phyloP scores from a whole-genome alignment of 2,329 filamentous ascomycete species.

The Botrytis fragariae region DNA sequence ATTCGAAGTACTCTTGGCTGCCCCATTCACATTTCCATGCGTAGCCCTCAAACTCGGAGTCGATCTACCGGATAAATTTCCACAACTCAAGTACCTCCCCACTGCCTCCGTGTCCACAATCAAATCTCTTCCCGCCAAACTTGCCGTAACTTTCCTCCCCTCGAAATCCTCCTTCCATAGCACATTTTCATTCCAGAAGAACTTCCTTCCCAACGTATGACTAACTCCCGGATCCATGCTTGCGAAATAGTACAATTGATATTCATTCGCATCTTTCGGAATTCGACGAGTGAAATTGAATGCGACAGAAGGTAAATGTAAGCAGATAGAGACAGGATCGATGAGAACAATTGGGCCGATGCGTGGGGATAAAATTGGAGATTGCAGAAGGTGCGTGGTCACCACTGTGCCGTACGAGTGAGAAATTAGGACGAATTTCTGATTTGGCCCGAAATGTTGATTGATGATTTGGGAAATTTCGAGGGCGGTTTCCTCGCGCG shows the following conservation, averaged over 20 bases:
- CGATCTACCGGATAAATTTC: conserved; percentile 16
- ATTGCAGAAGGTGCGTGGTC: conserved; percentile 53
- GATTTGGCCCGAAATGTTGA: conserved; percentile 45
- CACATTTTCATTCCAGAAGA: conserved; percentile 61
- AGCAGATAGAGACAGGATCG: conserved; percentile 58
- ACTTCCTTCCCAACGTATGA: conserved; percentile 55
- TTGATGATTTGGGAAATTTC: conserved; percentile 54
- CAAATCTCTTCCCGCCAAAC: conserved; percentile 50
- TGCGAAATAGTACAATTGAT: conserved; percentile 59
- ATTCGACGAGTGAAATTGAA: conserved; percentile 56
- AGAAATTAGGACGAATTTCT: conserved; percentile 52
- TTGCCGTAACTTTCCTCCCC: conserved; percentile 46
- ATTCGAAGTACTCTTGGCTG: not conserved
- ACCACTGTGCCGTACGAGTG: conserved; percentile 56
- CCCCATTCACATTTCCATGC: conserved; percentile 24
- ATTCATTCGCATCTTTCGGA: conserved; percentile 52
- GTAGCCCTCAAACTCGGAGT: conserved; percentile 28
- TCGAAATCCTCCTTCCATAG: conserved; percentile 57
- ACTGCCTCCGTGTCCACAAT: conserved; percentile 55
- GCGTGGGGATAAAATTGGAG: conserved; percentile 40
- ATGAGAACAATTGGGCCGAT: conserved; percentile 54
- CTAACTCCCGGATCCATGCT: conserved; percentile 57
- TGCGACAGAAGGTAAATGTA: conserved; percentile 61
- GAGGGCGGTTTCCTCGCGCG: conserved; percentile 47
- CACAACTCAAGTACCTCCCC: conserved; percentile 48